Percentiles rank a stretch among this genome's conserved stretches.
These are phyloP conservation scores for Elaeis oleifera DNA, from an alignment of 202 grass and related monocot species.

Conservation along the genomic window DNA sequence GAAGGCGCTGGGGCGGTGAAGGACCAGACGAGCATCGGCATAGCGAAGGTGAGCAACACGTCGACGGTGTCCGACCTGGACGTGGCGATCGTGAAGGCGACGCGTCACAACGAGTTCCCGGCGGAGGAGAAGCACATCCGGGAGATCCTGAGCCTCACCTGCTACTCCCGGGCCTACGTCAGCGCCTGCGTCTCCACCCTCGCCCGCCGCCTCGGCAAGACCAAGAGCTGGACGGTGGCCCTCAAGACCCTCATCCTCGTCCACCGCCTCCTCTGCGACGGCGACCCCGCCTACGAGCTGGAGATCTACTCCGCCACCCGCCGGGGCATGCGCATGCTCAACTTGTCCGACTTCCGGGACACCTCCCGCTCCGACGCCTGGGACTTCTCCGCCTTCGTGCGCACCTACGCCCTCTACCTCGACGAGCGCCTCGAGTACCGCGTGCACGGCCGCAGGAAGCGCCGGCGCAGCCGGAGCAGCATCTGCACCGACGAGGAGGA, in stretches of 20 bases:
- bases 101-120: slow-evolving; percentile 72
- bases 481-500: not conserved
- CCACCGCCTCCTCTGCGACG: slow-evolving; percentile 73
- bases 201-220: slow-evolving; percentile 51
- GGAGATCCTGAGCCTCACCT: slow-evolving; percentile 63
- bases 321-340: slow-evolving; percentile 80
- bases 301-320: slow-evolving; percentile 79
- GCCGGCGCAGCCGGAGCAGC: not conserved
- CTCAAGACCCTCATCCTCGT: slow-evolving; percentile 78
- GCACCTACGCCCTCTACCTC: slow-evolving; percentile 70
- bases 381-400: slow-evolving; percentile 85
- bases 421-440: slow-evolving; percentile 59
- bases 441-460: slow-evolving; percentile 34
- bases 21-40: slow-evolving; percentile 85
- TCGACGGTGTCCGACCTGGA: slow-evolving; percentile 48
- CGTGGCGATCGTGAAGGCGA: slow-evolving; percentile 83
- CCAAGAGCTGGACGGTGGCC: slow-evolving; percentile 66
- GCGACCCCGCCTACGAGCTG: slow-evolving; percentile 47
- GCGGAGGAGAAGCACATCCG: slow-evolving; percentile 71
- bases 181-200: slow-evolving; percentile 44
- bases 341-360: slow-evolving; percentile 89
- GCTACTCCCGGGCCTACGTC: slow-evolving; percentile 40
- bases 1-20: slow-evolving; percentile 75
- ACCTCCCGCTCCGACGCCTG: slow-evolving; percentile 48
- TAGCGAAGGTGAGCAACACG: slow-evolving; percentile 56